These are phyloP conservation scores for Leptographium galeiforme DNA, from an alignment of 2,329 filamentous ascomycete species.

Conservation along the genomic window DNA sequence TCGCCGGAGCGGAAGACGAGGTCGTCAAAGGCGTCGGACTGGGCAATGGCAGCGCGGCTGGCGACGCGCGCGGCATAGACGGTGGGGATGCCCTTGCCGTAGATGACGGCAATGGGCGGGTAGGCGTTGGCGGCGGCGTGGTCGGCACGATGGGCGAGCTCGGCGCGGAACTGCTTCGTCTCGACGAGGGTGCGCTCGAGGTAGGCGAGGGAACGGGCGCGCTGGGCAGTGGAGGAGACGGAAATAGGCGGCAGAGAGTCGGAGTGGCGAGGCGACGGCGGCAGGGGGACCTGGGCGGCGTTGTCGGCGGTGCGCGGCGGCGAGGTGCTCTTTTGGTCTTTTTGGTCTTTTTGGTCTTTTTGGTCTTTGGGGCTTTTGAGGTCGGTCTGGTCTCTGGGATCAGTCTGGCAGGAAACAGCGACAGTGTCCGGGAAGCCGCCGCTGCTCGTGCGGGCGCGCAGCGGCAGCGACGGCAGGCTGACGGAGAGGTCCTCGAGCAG, in stretches of 20 bases:
- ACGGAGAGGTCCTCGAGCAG: slow-evolving; percentile 30
- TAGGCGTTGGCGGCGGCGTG: slow-evolving; percentile 59
- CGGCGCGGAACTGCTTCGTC: slow-evolving; percentile 61
- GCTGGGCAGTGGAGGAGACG: slow-evolving; percentile 26
- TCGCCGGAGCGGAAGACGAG: slow-evolving; percentile 78
- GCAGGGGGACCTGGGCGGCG: neutral
- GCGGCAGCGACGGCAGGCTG: slow-evolving; percentile 26
- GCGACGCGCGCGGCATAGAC: slow-evolving; percentile 69
- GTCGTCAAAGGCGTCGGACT: slow-evolving; percentile 70
- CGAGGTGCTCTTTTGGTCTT: no score
- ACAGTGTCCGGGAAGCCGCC: slow-evolving; percentile 4
- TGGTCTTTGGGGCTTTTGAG: no score
- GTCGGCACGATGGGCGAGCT: slow-evolving; percentile 47
- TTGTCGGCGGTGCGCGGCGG: no score
- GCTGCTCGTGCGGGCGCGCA: slow-evolving; percentile 16
- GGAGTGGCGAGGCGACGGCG: neutral
- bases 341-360: neutral
- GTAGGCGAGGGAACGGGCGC: slow-evolving; percentile 44
- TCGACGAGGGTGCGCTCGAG: slow-evolving; percentile 61
- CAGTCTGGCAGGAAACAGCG: no score
- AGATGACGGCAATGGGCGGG: slow-evolving; percentile 70
- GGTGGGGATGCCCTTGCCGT: slow-evolving; percentile 76
- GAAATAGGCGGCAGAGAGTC: neutral
- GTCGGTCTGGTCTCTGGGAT: no score
- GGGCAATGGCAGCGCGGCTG: slow-evolving; percentile 59